Evolutionary conservation across 2,329 filamentous ascomycete genomes (phyloP).

Genomic region (Bertia moriformis): DNA sequence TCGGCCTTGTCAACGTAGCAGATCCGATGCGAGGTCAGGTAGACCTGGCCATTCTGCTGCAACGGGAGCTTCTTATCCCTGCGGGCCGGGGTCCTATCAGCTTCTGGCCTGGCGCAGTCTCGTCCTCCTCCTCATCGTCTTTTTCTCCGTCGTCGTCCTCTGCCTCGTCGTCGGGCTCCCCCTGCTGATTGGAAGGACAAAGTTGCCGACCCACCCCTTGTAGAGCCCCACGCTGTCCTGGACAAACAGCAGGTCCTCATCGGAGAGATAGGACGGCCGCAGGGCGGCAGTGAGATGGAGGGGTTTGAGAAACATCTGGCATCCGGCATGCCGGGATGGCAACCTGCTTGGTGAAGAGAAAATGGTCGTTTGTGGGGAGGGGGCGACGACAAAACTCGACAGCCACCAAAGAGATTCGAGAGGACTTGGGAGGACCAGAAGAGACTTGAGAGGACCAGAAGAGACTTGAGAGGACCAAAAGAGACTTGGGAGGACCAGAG

Average conservation of each 20-base stretch:
- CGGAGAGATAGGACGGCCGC: constrained; percentile 78
- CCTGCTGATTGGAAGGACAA: constrained; percentile 1
- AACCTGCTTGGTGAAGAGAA: too few species aligned
- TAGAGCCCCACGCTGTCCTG: constrained; percentile 96
- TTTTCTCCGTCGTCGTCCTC: constrained; percentile 2
- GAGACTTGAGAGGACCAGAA: too few species aligned
- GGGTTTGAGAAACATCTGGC: constrained; percentile 93
- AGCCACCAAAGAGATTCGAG: too few species aligned
- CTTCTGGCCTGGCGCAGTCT: constrained; percentile 1
- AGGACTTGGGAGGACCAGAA: too few species aligned
- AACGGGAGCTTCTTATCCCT: constrained; percentile 91
- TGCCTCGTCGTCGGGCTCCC: not conserved
- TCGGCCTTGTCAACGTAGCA: constrained; percentile 89
- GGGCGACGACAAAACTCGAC: too few species aligned
- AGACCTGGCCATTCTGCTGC: constrained; percentile 90
- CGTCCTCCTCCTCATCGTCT: constrained; percentile 3
- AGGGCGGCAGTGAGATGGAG: constrained; percentile 92
- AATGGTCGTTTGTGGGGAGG: too few species aligned
- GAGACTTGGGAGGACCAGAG: too few species aligned
- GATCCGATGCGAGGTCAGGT: constrained; percentile 88
- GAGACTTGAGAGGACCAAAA: too few species aligned
- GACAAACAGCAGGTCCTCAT: constrained; percentile 89
- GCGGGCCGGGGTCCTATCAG: constrained; percentile 3
- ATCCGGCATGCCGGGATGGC: too few species aligned
- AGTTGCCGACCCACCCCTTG: constrained; percentile 59